These are phyloP conservation scores for Thuja plicata DNA, from an alignment of 83 land plant genomes.

Conservation along the genomic window DNA sequence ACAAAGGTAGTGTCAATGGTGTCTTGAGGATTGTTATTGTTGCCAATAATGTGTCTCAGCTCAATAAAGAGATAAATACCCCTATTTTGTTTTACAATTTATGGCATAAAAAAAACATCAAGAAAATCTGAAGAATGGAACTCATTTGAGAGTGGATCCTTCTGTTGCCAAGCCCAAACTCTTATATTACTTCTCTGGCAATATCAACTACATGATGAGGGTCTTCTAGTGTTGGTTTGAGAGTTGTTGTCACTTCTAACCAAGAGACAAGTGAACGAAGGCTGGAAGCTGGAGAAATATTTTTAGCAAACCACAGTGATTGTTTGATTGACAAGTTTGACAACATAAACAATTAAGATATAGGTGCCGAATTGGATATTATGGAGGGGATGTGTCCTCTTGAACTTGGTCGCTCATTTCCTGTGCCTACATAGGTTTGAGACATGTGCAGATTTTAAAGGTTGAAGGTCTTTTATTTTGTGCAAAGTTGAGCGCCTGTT, in stretches of 20 bases:
- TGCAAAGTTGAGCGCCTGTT: no score
- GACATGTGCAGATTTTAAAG: no score
- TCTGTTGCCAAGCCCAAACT: constrained; percentile 99
- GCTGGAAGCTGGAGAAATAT: constrained; percentile 99
- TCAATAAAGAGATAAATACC: constrained; percentile 92
- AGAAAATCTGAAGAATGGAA: constrained; percentile 89
- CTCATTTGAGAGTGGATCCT: constrained; percentile 99
- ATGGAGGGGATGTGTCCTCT: no score
- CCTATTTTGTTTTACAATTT: constrained; percentile 74
- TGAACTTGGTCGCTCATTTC: no score
- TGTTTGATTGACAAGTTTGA: constrained; percentile 99
- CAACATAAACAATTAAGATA: no score
- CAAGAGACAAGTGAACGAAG: constrained; percentile 99
- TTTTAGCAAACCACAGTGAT: constrained; percentile 96
- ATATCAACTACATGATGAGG: constrained; percentile 99
- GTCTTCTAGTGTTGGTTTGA: constrained; percentile 98
- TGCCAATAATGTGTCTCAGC: constrained; percentile 84
- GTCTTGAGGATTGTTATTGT: constrained; percentile 96
- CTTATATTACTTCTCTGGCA: constrained; percentile 94
- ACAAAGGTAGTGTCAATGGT: constrained; percentile 95
- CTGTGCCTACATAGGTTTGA: no score
- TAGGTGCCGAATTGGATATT: no score
- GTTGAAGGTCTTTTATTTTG: no score
- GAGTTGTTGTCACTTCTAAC: constrained; percentile 98
- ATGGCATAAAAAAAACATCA: constrained; percentile 84